These are phyloP conservation scores for Coffea humblotiana DNA, from an alignment of 305 asterid genomes.

Conservation along the genomic window DNA sequence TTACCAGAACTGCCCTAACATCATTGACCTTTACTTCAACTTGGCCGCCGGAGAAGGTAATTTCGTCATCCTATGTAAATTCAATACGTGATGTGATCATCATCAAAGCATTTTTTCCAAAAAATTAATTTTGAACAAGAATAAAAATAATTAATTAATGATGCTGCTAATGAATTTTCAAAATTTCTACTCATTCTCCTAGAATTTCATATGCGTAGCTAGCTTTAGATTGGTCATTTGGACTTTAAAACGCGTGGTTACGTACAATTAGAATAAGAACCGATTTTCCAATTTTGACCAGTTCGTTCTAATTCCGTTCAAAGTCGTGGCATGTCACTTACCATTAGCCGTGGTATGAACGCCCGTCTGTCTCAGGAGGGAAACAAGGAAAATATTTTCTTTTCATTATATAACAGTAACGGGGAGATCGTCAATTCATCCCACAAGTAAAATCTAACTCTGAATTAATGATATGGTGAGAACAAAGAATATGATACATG, in stretches of 20 bases:
- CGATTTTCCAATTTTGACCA: background rate
- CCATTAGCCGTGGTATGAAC: background rate
- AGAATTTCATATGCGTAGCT: background rate
- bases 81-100: background rate
- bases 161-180: background rate
- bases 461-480: background rate
- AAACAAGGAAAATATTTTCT: background rate
- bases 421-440: too few relatives aligned
- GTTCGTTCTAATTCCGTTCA: background rate
- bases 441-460: too few relatives aligned
- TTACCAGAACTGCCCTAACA: constrained; percentile 59
- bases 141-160: background rate
- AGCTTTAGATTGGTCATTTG: background rate
- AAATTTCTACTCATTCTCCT: too few relatives aligned
- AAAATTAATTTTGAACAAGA: background rate
- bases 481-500: too few relatives aligned
- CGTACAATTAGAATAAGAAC: background rate
- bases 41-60: constrained; percentile 81
- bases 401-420: too few relatives aligned
- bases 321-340: background rate
- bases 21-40: constrained; percentile 61
- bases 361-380: background rate
- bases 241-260: background rate
- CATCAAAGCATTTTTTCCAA: background rate
- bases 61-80: background rate